Conservation (phyloP, 1,284 basidiomycete species). For the Psilocybe mexicana region DNA sequence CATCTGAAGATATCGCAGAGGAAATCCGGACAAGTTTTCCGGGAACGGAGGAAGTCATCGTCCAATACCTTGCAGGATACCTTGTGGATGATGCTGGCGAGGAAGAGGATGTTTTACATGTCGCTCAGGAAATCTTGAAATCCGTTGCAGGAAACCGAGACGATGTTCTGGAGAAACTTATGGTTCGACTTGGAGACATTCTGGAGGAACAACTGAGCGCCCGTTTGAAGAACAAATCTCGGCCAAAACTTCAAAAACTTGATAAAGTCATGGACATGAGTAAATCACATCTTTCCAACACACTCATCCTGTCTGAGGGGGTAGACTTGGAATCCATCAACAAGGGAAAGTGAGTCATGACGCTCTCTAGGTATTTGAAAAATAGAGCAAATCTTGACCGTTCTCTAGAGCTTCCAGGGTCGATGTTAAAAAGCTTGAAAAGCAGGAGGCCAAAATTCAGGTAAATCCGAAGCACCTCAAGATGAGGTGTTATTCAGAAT, state of each 20-base stretch:
- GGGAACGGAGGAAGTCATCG: constrained; percentile 90
- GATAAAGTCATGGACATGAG: constrained; percentile 97
- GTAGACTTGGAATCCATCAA: constrained; percentile 94
- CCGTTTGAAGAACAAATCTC: constrained; percentile 57
- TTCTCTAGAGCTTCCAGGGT: constrained; percentile 82
- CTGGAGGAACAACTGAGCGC: constrained; percentile 64
- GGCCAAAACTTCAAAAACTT: constrained; percentile 70
- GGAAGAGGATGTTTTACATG: constrained; percentile 84
- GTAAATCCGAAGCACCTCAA: constrained; percentile 32
- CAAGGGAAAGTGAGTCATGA: constrained; percentile 77
- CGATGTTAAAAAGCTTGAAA: constrained; percentile 97
- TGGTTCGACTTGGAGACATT: constrained; percentile 65
- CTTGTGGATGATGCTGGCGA: constrained; percentile 92
- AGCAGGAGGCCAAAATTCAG: constrained; percentile 96
- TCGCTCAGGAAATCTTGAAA: constrained; percentile 76
- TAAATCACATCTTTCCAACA: constrained; percentile 79
- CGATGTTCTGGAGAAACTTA: constrained; percentile 63
- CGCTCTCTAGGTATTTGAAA: neutral
- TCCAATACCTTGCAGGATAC: constrained; percentile 91
- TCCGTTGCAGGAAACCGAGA: constrained; percentile 63
- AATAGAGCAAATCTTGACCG: neutral
- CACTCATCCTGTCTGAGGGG: constrained; percentile 82
- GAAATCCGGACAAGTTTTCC: constrained; percentile 81
- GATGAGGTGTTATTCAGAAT: neutral
- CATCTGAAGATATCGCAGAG: constrained; percentile 69